Base-by-base conservation (phyloP, 768 basidiomycete genomes). In the Cystofilobasidium bisporidii region DNA sequence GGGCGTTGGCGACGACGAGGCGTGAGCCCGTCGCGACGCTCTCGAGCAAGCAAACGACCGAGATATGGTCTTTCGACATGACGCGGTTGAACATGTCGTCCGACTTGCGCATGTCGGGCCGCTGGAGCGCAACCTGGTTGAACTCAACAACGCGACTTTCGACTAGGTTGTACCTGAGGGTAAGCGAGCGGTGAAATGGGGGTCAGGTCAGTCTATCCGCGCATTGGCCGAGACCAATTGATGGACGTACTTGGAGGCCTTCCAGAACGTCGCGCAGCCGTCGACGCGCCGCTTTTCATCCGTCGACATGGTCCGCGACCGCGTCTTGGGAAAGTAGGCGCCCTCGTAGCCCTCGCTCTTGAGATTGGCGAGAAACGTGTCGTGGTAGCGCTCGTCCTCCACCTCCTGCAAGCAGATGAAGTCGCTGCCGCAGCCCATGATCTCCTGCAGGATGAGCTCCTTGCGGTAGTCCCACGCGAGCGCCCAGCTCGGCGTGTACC, bases 61-160 rank as follows among this genome's bases (percentile, higher is more conserved):
- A 91, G 71, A 98, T 89, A 74, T 97, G 85, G 77, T 98, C 94
- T 76, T 91, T 89, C 70, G 88, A 87, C 72, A 97, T 83, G 64
- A 98, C 91, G 38, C 96, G 91, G 75, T 97, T 97, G 83, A 97
- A 98, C 92, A 98, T 93, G 80, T 97, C 94, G 74, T 98, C 92
- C 22, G 91, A 69, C 47, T 69, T 94, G 61, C 77, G 75, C 74
- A 78, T 76, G 55, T 78, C 91, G 60, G 87, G 84, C 32, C 91
- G 85, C 73, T 91, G 88, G 84, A 97, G 87, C 24, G 93, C 94
- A 70, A 92, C 82, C 41, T 88, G 83, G 75, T 87, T 89, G 80
- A 93, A 99, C 77, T 98, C 96, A 74, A 98, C 82, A 47, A 92
- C 84, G 63, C 92, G 87, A 72, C 88, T 89, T 80, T 98, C 93